A percentile compares a stretch with the other conserved stretches of the same genome.
Evolutionary conservation across 306 rosid species (phyloP).

Genomic region (Coriaria nepalensis): DNA sequence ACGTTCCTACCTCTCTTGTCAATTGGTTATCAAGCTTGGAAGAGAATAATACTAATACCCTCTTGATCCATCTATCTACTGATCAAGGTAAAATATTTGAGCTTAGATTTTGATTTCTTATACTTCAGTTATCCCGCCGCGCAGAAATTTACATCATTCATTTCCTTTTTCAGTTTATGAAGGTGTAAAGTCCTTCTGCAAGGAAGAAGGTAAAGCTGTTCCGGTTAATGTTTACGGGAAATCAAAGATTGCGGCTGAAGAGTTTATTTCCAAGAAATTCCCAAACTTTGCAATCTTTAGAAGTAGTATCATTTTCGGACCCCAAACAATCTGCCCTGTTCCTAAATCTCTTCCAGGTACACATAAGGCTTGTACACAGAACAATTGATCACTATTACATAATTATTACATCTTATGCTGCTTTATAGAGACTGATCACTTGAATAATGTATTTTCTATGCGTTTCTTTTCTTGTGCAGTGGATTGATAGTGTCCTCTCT

Average conservation of each 20-base stretch:
- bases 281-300: conserved; percentile 68
- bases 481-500: conserved; percentile 68
- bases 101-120: background rate
- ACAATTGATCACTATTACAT: background rate
- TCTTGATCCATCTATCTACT: conserved; percentile 75
- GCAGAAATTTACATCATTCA: background rate
- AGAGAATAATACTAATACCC: conserved; percentile 25
- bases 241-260: conserved; percentile 72
- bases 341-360: conserved; percentile 93
- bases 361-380: background rate
- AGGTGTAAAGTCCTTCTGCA: conserved; percentile 76
- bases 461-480: conserved; percentile 33
- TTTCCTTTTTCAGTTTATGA: conserved; percentile 44
- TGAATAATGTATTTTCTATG: conserved; percentile 7
- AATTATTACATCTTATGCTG: too few relatives aligned
- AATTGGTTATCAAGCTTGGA: conserved; percentile 57
- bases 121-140: background rate
- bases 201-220: conserved; percentile 58
- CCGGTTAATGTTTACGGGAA: conserved; percentile 81
- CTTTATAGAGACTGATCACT: too few relatives aligned
- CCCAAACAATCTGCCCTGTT: conserved; percentile 72
- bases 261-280: conserved; percentile 48
- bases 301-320: conserved; percentile 94
- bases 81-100: conserved; percentile 60
- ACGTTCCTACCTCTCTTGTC: conserved; percentile 70